Base-by-base conservation (phyloP, 139 green algal genomes). In the Nannochloris sp. region DNA sequence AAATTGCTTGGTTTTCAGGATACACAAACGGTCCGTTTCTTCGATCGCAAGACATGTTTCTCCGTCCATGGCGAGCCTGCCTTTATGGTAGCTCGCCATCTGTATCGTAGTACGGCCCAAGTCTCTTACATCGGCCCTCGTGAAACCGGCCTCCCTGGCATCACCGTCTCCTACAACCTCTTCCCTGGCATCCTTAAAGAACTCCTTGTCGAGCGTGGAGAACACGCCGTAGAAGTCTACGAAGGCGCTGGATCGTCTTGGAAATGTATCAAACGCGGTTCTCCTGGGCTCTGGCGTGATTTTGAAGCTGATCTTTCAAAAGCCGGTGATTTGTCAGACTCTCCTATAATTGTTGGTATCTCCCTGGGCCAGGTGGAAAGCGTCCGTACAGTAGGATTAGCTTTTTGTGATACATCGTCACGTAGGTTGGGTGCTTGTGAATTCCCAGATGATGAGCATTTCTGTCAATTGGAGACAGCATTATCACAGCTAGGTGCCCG, bases 231-330 rank as follows among this genome's bases (percentile, higher is more conserved):
- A 45, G 83, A 96, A 74, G 42, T 97, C 8, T 97, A 89, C 65
- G 90, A 97, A 47, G 83, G 83, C 6, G 55, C 45, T 15, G 83
- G 81, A 12, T 8, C 45, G 10, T 51, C 42, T 32, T 90, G 80
- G 80, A 37, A 54, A 13, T 60, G 72, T n/a, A 51, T 57, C 24
- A 77, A 67, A 61, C 68, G 67, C 7, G 90, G 74, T 0, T 91
- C 84, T 0, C 91, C 91, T 15, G 88, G 86, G 2, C 76, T 82
- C 25, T 78, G 95, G 60, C 65, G 37, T 1, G 79, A 80, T 14
- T 95, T 97, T 66, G 89, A 97, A 54, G 90, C 94, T 13, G 90
- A 93, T 58, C 75, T 97, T n/a, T 92, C 88, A 68, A 65, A 68
- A 2, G 72, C 48, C 25, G 73, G 33, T 4, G 81, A 83, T 39